Evolutionary conservation across 306 rosid species (phyloP).

Genomic region (Nissolia schottii): DNA sequence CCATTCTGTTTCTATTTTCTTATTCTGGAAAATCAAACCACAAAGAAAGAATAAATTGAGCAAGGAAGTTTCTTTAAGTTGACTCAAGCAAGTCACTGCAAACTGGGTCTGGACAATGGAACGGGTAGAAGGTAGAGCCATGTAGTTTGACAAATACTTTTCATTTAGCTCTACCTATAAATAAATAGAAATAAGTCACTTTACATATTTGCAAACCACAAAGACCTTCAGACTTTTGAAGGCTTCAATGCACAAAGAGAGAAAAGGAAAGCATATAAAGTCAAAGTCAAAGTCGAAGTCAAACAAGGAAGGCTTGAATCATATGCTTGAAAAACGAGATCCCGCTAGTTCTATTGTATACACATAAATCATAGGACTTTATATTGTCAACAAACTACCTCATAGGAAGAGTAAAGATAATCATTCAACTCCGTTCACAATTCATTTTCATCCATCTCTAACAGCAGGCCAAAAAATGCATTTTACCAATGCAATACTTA

Average conservation of each 20-base stretch:
- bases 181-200: background rate
- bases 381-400: slow-evolving; percentile 9
- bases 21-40: slow-evolving; percentile 1
- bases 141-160: background rate
- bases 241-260: slow-evolving; percentile 2
- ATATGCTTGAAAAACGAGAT: slow-evolving; percentile 2
- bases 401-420: slow-evolving; percentile 11
- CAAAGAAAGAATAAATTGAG: background rate
- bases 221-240: background rate
- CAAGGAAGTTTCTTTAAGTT: slow-evolving; percentile 15
- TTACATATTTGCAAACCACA: background rate
- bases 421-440: background rate
- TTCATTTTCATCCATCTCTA: slow-evolving; percentile 19
- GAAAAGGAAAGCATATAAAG: background rate
- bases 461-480: background rate
- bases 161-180: background rate
- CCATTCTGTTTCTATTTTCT: background rate
- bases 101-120: slow-evolving; percentile 30
- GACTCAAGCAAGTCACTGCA: slow-evolving; percentile 21
- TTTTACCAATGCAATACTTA: slow-evolving; percentile 31
- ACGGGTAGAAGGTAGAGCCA: background rate
- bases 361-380: background rate
- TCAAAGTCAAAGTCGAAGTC: too few relatives aligned
- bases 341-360: background rate
- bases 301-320: background rate